Conservation (phyloP, 768 basidiomycete genomes). For the Clitopilus passeckerianus region DNA sequence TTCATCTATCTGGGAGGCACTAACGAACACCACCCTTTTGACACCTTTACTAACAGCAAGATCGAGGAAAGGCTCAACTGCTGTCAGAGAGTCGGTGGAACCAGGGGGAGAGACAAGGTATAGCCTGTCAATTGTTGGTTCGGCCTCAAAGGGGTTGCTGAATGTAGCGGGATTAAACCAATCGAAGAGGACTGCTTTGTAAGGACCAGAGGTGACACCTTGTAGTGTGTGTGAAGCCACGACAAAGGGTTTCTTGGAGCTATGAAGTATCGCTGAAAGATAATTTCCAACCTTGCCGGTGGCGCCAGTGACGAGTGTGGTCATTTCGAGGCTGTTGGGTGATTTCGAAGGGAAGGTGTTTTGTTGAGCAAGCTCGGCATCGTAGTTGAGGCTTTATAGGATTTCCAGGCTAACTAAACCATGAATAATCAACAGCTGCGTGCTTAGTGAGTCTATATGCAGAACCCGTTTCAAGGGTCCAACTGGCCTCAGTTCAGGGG, state of each 20-base stretch:
- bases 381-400: too few species aligned
- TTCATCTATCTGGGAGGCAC: slow-evolving; percentile 15
- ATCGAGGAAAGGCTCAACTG: slow-evolving; percentile 26
- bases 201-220: slow-evolving; percentile 7
- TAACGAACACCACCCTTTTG: slow-evolving; percentile 27
- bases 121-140: slow-evolving; percentile 14
- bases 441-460: too few species aligned
- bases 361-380: too few species aligned
- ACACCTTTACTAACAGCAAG: slow-evolving; percentile 25
- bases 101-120: slow-evolving; percentile 19
- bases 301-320: slow-evolving; percentile 31
- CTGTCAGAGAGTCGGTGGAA: not conserved
- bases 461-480: too few species aligned
- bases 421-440: too few species aligned
- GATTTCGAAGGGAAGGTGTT: too few species aligned
- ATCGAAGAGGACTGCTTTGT: slow-evolving; percentile 25
- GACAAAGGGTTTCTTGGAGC: slow-evolving; percentile 18
- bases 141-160: slow-evolving; percentile 23
- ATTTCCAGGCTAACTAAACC: too few species aligned
- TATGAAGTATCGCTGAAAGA: slow-evolving; percentile 20
- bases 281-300: slow-evolving; percentile 25
- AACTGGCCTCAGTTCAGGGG: too few species aligned
- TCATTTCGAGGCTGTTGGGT: slow-evolving; percentile 12
- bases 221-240: slow-evolving; percentile 20
- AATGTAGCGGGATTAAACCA: slow-evolving; percentile 29